Evolutionary conservation across 2,329 filamentous ascomycete species (phyloP).

Genomic region (Fusarium pseudonygamai): DNA sequence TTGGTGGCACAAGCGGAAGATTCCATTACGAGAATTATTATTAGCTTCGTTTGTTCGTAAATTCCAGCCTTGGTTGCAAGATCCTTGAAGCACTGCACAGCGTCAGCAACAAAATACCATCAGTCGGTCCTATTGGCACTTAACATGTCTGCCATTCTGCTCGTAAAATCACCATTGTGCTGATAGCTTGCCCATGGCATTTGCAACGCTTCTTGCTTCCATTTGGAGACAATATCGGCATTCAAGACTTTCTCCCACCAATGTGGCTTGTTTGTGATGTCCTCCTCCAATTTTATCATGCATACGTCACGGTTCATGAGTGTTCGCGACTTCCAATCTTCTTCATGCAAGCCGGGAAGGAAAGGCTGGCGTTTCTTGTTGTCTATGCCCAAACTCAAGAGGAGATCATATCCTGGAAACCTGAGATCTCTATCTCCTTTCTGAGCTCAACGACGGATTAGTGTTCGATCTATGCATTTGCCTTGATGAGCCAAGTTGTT

Average conservation of each 20-base stretch:
- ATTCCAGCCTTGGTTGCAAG: neutral
- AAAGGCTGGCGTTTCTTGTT: neutral
- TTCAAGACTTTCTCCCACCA: conserved; percentile 48
- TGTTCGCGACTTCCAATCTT: neutral
- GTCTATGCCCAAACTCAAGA: neutral
- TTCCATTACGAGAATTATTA: neutral
- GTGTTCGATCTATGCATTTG: too few relatives aligned
- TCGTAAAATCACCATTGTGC: neutral
- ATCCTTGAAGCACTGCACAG: neutral
- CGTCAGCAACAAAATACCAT: neutral
- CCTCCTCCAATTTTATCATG: conserved; percentile 49
- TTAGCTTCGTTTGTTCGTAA: neutral
- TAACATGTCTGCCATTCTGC: neutral
- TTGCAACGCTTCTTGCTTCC: neutral
- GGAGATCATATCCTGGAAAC: neutral
- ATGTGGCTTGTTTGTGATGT: conserved; percentile 50
- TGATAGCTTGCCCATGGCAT: neutral
- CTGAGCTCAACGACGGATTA: neutral
- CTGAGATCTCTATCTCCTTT: neutral
- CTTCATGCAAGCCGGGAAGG: neutral
- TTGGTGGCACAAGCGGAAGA: neutral
- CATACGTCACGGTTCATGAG: conserved; percentile 45
- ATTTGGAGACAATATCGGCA: neutral
- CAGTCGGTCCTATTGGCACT: neutral
- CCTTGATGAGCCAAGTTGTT: too few relatives aligned